These are phyloP conservation scores for Tylopilus plumbeoviolaceoides DNA, from an alignment of 768 basidiomycete genomes.

Conservation along the genomic window DNA sequence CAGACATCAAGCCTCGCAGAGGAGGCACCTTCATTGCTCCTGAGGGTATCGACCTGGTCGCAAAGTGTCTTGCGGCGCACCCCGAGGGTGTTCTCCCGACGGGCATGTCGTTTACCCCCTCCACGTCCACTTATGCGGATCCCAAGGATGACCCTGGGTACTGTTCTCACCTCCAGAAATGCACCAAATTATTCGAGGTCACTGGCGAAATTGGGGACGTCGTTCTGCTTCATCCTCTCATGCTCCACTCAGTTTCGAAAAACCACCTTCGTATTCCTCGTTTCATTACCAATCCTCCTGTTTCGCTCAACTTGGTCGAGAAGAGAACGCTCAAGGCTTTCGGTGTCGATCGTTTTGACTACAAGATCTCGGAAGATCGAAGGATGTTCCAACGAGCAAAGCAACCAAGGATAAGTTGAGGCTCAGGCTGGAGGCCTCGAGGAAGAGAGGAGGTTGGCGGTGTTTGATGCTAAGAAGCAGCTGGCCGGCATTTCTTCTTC, in stretches of 20 bases:
- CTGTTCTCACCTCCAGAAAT: background rate
- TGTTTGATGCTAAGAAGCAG: too few species aligned
- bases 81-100: background rate
- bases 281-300: background rate
- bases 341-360: too few species aligned
- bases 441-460: too few species aligned
- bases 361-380: too few species aligned
- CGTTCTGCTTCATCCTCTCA: background rate
- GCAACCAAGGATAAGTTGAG: too few species aligned
- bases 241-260: background rate
- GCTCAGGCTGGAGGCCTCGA: too few species aligned
- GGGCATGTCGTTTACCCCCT: background rate
- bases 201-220: background rate
- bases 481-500: too few species aligned
- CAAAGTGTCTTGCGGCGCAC: background rate
- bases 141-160: background rate
- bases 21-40: conserved; percentile 1
- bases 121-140: background rate
- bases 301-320: too few species aligned
- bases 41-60: background rate
- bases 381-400: too few species aligned
- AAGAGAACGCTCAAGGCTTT: too few species aligned
- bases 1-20: conserved; percentile 2
- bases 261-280: background rate
- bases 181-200: background rate